phyloP scores from a whole-genome alignment of 306 rosid species.

The Betula pendula region DNA sequence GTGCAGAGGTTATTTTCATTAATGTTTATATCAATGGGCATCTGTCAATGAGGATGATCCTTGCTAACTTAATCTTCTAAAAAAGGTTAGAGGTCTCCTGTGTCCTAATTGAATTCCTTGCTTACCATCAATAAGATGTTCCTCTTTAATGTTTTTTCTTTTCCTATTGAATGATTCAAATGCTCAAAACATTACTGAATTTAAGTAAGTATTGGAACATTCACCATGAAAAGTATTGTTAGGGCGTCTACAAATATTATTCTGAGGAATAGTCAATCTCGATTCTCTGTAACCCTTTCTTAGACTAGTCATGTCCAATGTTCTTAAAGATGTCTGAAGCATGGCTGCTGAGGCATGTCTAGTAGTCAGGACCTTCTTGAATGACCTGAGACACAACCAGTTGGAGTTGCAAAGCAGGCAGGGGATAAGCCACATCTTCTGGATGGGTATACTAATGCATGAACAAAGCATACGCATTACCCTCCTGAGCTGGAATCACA shows the following conservation, averaged over 20 bases:
- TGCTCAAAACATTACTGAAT: background rate
- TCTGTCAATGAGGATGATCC: constrained; percentile 12
- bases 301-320: background rate
- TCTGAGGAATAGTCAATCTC: background rate
- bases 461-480: background rate
- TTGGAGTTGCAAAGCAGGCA: constrained; percentile 1
- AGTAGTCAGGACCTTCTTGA: background rate
- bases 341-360: background rate
- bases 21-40: constrained; percentile 9
- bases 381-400: background rate
- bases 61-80: background rate
- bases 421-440: background rate
- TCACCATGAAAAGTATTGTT: background rate
- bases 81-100: constrained; percentile 29
- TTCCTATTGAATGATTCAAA: background rate
- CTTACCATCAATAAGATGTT: too few relatives aligned
- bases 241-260: background rate
- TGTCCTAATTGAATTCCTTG: too few relatives aligned
- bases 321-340: background rate
- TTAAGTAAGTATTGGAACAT: background rate
- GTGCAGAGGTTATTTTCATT: constrained; percentile 60
- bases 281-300: background rate
- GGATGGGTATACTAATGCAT: background rate
- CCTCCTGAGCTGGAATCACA: background rate
- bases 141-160: constrained; percentile 7